Base-by-base conservation (phyloP, 495 filamentous ascomycete species). In the Annulohypoxylon stygium region DNA sequence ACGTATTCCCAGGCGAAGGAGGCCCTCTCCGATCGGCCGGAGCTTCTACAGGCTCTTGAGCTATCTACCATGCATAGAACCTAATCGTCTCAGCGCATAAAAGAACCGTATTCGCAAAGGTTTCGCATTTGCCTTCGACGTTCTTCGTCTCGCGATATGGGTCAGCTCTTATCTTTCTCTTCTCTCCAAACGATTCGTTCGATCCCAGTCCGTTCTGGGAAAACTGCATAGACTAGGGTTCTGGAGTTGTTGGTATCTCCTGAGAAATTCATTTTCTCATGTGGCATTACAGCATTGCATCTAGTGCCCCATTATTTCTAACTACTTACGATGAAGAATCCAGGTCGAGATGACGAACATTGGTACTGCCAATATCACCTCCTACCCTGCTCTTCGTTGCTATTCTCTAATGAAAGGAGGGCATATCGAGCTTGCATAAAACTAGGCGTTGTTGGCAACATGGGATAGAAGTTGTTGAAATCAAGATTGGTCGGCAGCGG, bases 41-140 rank as follows among this genome's bases (percentile, higher is more conserved):
- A 98, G 86, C 86, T 99, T 64, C 82, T 94, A 73, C 90, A 95
- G 80, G 96, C 96, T 20, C 84, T 98, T 59, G 90, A 93, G 76
- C 86, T 91, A 75, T 96, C 95, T 76, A 94, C 91, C 10, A 89
- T 97, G 77, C 81, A 82, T 67, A 73, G 75, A 67, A 26, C 72
- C 37, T 75, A 76, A 68, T 57, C 61, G 43, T 54, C 53, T 34
- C 25, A 47, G 16, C 60, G 33, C 55, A 50, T 23, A 45, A 26
- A 61, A 61, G 63, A 62, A 47, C 16, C 26, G 16, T 23, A 10
- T 60, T 67, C 18, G 64, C 20, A 11, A 39, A 54, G 23, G 12
- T n/a, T 25, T 16, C 2, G 9, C 37, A 1, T 20, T n/a, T 58
- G 34, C 20, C 58, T 67, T 58, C 34, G 10, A 60, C 48, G 23